Evolutionary conservation across 2,329 filamentous ascomycete species (phyloP), one percentile per base, ranked within the genome.

Genomic region (Pseudophaeomoniella oleicola): DNA sequence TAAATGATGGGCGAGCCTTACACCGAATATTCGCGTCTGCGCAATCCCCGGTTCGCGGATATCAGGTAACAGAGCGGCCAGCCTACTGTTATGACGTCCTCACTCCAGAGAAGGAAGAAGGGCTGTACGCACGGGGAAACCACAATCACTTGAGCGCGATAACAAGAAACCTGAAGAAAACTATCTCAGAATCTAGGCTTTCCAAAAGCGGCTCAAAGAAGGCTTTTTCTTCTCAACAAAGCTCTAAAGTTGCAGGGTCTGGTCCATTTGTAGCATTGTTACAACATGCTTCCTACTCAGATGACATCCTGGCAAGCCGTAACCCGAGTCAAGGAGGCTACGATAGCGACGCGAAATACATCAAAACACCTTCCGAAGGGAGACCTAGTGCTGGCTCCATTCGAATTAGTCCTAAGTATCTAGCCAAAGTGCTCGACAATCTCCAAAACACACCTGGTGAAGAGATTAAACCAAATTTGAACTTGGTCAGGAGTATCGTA

Each of bases 341-440:
- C 39, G 46, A 49, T 33, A 47, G 46, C 33, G 46, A 49, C 34
- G 46, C 46, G 16, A 45, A 40, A 37, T 45, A 42, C 19, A 47
- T 49, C 17, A 38, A 41, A 18, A 46, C 39, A 9, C 39, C 42
- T n/a, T 27, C 39, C 16, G 35, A 46, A 11, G n/a, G 14, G 10
- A 39, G 40, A 19, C 38, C 34, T 18, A 37, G 35, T 17, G 39
- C 45, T n/a, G 40, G 35, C 3, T 41, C 42, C 13, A 31, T 41
- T 18, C 40, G 35, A 27, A 18, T 39, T 6, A 44, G 41, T 27
- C 39, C 43, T 3, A 27, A 18, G 14, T 38, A 38, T 15, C 13
- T 30, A 30, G 18, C 36, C 17, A 27, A 17, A 35, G 19, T 29
- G 14, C 12, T 17, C 11, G 5, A 33, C 10, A 10, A 10, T 10